phyloP scores from a whole-genome alignment of 2,329 filamentous ascomycete species.

The Talaromyces islandicus region DNA sequence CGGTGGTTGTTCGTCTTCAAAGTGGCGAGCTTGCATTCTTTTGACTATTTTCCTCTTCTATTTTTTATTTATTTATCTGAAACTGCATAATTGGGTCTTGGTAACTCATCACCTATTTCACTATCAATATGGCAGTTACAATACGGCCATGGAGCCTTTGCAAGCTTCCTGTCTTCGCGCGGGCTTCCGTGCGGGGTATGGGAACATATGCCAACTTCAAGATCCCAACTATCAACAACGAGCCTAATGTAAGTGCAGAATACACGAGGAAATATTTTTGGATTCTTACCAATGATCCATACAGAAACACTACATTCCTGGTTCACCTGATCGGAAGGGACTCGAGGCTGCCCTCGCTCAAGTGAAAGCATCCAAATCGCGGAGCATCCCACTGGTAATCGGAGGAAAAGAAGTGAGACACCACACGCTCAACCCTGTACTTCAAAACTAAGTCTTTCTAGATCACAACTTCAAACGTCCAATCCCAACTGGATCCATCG shows the following conservation, averaged over 20 bases:
- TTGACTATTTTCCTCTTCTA: neutral
- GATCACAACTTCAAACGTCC: slow-evolving; percentile 26
- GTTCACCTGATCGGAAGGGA: slow-evolving; percentile 69
- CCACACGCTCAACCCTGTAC: neutral
- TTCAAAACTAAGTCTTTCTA: slow-evolving; percentile 4
- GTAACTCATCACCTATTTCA: neutral
- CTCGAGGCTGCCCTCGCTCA: slow-evolving; percentile 67
- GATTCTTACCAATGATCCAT: neutral
- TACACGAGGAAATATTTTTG: neutral
- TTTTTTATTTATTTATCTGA: neutral
- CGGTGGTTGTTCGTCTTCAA: neutral
- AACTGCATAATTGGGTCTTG: slow-evolving; percentile 13
- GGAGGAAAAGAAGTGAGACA: slow-evolving; percentile 68
- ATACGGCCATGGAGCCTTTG: neutral
- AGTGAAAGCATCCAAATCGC: slow-evolving; percentile 61
- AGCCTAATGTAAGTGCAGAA: slow-evolving; percentile 73
- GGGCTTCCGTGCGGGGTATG: slow-evolving; percentile 18
- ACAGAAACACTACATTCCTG: slow-evolving; percentile 84
- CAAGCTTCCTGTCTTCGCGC: neutral
- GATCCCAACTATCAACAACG: slow-evolving; percentile 79
- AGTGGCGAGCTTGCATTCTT: neutral
- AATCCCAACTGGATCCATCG: slow-evolving; percentile 72
- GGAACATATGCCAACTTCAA: slow-evolving; percentile 76
- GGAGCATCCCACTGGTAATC: slow-evolving; percentile 77
- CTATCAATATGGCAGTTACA: neutral